Evolutionary conservation across 208 protist species (phyloP).

Genomic region (Crithidia brevicula): DNA sequence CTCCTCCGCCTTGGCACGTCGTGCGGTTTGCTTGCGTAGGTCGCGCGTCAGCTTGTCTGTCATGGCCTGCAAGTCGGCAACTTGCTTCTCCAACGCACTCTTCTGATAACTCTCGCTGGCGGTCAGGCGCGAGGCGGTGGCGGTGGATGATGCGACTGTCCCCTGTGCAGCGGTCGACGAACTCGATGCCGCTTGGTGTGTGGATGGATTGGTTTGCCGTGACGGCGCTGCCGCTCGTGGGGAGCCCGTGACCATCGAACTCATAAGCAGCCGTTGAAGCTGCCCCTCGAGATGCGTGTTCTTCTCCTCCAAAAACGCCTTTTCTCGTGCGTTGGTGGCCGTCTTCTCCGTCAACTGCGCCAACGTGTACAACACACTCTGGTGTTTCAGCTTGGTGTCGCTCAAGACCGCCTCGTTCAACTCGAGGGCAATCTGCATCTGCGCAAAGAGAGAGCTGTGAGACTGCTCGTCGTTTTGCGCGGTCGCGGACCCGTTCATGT

Average conservation of each 20-base stretch:
- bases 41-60: slow-evolving; percentile 31
- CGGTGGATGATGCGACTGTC: neutral
- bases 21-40: slow-evolving; percentile 16
- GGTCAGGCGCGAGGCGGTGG: slow-evolving; percentile 5
- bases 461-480: neutral
- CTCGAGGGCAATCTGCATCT: slow-evolving; percentile 17
- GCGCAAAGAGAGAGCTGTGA: slow-evolving; percentile 2
- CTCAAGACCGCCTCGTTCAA: slow-evolving; percentile 8
- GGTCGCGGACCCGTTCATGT: neutral
- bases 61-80: slow-evolving; percentile 39
- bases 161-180: neutral
- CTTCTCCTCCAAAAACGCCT: slow-evolving; percentile 52
- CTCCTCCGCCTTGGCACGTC: slow-evolving; percentile 28
- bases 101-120: slow-evolving; percentile 40
- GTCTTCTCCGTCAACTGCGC: slow-evolving; percentile 31
- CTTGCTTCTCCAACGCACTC: slow-evolving; percentile 44
- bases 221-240: slow-evolving; percentile 1
- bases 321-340: slow-evolving; percentile 31
- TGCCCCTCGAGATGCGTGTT: slow-evolving; percentile 71
- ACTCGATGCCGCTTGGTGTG: neutral
- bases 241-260: slow-evolving; percentile 18
- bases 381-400: slow-evolving; percentile 12
- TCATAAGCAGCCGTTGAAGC: slow-evolving; percentile 60
- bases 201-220: neutral
- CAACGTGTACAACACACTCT: slow-evolving; percentile 34